These are phyloP conservation scores for Spirogloea muscicola DNA, from an alignment of 139 green algal species.

Conservation along the genomic window DNA sequence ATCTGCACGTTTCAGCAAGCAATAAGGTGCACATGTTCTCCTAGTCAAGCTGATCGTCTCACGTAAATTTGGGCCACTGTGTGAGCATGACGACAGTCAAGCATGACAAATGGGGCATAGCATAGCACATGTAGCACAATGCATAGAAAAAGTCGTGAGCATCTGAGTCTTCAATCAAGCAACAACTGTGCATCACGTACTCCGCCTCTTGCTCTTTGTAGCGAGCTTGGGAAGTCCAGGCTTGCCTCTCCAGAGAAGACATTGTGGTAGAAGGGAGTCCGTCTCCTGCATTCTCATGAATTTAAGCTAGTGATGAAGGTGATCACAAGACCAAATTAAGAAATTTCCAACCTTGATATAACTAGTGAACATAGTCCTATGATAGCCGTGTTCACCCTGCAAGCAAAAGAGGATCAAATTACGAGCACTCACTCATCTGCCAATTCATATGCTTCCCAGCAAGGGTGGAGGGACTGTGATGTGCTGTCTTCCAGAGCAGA, in stretches of 20 bases:
- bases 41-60: too few species aligned
- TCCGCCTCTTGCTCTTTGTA: constrained; percentile 34
- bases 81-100: not conserved
- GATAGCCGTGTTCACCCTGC: not conserved
- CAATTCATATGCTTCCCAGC: constrained; percentile 41
- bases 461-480: constrained; percentile 33
- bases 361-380: not conserved
- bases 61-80: too few species aligned
- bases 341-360: not conserved
- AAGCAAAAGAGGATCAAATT: too few species aligned
- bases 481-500: too few species aligned
- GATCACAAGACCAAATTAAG: not conserved
- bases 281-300: not conserved
- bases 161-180: not conserved
- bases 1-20: not conserved
- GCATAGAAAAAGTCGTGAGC: too few species aligned
- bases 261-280: constrained; percentile 47
- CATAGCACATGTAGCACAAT: too few species aligned
- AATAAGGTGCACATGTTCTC: not conserved
- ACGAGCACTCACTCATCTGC: constrained; percentile 35
- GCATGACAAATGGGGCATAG: not conserved
- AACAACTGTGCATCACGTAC: constrained; percentile 21
- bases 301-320: not conserved
- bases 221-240: constrained; percentile 32
- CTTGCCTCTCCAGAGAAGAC: constrained; percentile 39